These are phyloP conservation scores for Phragmites australis DNA, from an alignment of 176 grass and related monocot genomes.

Conservation along the genomic window DNA sequence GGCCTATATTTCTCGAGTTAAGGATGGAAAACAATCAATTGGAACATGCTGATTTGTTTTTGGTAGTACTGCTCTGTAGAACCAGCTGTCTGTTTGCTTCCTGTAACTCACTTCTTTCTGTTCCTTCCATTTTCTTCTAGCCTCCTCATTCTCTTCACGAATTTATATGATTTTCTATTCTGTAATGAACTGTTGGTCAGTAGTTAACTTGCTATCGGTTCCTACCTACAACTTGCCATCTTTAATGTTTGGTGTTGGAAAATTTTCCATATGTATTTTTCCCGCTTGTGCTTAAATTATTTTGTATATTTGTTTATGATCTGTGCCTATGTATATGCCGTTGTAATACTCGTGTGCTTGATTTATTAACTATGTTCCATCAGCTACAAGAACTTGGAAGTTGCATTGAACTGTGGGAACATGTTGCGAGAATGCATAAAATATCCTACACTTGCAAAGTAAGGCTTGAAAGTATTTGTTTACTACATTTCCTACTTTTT, in stretches of 20 bases:
- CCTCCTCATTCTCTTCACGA: background rate
- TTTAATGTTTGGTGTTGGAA: background rate
- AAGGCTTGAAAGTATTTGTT: constrained; percentile 49
- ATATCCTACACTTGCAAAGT: constrained; percentile 95
- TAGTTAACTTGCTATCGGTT: background rate
- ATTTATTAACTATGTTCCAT: constrained; percentile 34
- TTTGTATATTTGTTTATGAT: constrained; percentile 24
- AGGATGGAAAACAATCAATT: background rate
- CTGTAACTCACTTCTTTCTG: background rate
- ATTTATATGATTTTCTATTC: constrained; percentile 27
- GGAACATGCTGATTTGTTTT: background rate
- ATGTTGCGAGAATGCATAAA: constrained; percentile 99
- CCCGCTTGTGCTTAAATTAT: background rate
- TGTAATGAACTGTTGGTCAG: background rate
- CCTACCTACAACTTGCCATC: background rate
- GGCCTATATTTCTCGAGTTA: constrained; percentile 30
- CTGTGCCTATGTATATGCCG: constrained; percentile 19
- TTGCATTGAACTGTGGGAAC: constrained; percentile 98
- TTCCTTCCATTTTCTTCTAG: constrained; percentile 1
- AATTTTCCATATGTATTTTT: constrained; percentile 13
- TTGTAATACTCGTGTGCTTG: constrained; percentile 19
- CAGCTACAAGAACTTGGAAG: constrained; percentile 98
- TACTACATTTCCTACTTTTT: background rate
- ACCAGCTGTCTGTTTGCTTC: constrained; percentile 15
- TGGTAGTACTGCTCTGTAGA: background rate